Evolutionary conservation across 257 asterid species (phyloP).

Genomic region (Gardenia jasminoides): DNA sequence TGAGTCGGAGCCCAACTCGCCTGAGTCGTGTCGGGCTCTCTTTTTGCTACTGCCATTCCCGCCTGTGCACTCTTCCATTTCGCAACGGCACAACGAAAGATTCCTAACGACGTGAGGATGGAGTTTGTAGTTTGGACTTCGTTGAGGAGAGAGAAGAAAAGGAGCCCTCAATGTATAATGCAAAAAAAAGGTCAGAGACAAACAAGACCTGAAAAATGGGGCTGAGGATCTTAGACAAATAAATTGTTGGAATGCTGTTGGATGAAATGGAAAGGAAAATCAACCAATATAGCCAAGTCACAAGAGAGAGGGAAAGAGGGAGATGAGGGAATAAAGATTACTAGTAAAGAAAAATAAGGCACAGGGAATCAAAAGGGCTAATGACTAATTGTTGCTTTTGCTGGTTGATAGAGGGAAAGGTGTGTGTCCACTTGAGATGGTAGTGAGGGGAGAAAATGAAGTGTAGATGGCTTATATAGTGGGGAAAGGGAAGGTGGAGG

Average conservation of each 20-base stretch:
- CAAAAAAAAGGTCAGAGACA: not conserved
- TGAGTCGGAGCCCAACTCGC: constrained; percentile 15
- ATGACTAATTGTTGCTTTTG: constrained; percentile 1
- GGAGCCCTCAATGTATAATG: constrained; percentile 17
- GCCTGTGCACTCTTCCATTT: constrained; percentile 14
- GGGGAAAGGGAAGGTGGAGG: constrained; percentile 1
- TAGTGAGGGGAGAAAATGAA: not conserved
- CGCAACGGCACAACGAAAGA: not conserved
- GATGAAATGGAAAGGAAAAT: constrained; percentile 24
- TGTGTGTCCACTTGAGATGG: not conserved
- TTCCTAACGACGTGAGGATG: not conserved
- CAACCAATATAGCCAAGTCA: not conserved
- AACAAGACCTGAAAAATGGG: constrained; percentile 12
- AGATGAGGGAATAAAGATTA: no score
- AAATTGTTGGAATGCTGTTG: constrained; percentile 13
- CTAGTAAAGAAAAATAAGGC: no score
- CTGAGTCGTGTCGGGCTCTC: constrained; percentile 30
- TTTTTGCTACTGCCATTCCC: constrained; percentile 17
- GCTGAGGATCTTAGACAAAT: constrained; percentile 3
- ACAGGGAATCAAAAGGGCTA: not conserved
- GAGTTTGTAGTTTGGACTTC: not conserved
- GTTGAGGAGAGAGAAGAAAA: constrained; percentile 18
- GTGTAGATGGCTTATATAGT: constrained; percentile 28
- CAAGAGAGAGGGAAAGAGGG: not conserved
- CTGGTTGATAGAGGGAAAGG: not conserved